Percentiles rank a stretch among this genome's conserved stretches.
These are phyloP conservation scores for Cladobotryum mycophilum DNA, from an alignment of 2,329 filamentous ascomycete species.

Conservation along the genomic window DNA sequence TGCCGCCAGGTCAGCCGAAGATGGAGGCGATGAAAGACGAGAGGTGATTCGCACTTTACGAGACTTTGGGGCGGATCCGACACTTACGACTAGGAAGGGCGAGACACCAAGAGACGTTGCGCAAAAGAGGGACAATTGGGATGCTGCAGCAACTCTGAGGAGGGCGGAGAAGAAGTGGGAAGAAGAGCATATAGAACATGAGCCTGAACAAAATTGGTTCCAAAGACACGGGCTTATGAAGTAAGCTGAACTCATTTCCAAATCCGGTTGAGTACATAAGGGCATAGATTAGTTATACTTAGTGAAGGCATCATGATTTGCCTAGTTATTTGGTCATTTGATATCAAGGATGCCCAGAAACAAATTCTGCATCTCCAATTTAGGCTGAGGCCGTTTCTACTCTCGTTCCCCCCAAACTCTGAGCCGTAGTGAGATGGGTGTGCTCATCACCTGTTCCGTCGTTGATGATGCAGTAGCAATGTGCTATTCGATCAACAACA, in stretches of 20 bases:
- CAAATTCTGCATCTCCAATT: no score
- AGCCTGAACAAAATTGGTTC: not conserved
- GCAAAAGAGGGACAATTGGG: conserved; percentile 26
- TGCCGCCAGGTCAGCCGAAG: conserved; percentile 23
- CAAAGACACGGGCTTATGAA: not conserved
- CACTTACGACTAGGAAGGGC: conserved; percentile 20
- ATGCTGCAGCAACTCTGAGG: conserved; percentile 26
- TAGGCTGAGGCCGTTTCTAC: no score
- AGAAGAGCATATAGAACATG: conserved; percentile 18
- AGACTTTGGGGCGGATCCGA: conserved; percentile 25
- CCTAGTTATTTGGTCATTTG: no score
- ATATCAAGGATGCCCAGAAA: no score
- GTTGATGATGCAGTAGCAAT: no score
- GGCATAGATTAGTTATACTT: not conserved
- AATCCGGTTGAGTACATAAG: not conserved
- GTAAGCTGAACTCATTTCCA: not conserved
- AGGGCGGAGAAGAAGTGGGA: conserved; percentile 29
- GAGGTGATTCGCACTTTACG: conserved; percentile 25
- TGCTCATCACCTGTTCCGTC: no score
- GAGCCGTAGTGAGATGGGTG: no score
- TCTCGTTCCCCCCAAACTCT: no score
- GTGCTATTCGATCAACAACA: no score
- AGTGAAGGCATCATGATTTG: not conserved
- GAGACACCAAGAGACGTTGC: conserved; percentile 26
- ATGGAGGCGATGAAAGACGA: conserved; percentile 25